Evolutionary conservation across 768 basidiomycete species (phyloP).

Genomic region (Kockovaella imperatae): DNA sequence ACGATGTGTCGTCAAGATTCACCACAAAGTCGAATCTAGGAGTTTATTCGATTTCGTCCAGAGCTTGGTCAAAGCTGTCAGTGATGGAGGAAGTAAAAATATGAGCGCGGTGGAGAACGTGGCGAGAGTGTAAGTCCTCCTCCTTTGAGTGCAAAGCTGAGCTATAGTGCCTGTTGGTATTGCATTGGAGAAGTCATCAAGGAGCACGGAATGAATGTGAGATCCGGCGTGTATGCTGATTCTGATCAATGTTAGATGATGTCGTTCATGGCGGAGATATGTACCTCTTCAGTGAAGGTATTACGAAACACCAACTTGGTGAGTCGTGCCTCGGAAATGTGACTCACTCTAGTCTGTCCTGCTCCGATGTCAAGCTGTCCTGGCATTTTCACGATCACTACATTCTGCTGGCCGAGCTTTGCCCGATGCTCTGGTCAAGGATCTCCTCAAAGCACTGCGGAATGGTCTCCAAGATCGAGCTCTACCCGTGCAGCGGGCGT

Average conservation of each 20-base stretch:
- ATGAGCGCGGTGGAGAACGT: constrained; percentile 32
- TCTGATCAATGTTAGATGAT: constrained; percentile 58
- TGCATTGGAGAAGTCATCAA: constrained; percentile 85
- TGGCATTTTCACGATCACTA: constrained; percentile 71
- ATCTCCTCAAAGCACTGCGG: constrained; percentile 76
- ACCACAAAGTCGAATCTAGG: constrained; percentile 71
- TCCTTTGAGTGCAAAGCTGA: background rate
- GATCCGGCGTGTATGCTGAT: constrained; percentile 26
- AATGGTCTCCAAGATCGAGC: constrained; percentile 71
- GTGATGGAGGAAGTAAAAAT: constrained; percentile 57
- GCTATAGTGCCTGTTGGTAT: constrained; percentile 66
- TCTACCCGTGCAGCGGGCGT: constrained; percentile 73
- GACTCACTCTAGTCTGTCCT: constrained; percentile 60
- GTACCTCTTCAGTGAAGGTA: constrained; percentile 58
- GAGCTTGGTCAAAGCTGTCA: constrained; percentile 62
- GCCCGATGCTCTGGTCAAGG: constrained; percentile 66
- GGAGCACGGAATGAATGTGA: constrained; percentile 70
- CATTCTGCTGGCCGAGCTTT: constrained; percentile 72
- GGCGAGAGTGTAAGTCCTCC: constrained; percentile 11
- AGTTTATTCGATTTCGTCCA: constrained; percentile 81
- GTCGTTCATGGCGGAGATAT: constrained; percentile 87
- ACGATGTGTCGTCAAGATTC: constrained; percentile 65
- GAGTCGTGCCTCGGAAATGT: constrained; percentile 37
- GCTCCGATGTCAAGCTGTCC: constrained; percentile 70
- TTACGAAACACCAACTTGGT: constrained; percentile 63